Percentiles rank a stretch among this genome's conserved stretches.
Evolutionary conservation across 495 filamentous ascomycete genomes (phyloP).

Genomic region (Pseudomonodictys pantanalensis): DNA sequence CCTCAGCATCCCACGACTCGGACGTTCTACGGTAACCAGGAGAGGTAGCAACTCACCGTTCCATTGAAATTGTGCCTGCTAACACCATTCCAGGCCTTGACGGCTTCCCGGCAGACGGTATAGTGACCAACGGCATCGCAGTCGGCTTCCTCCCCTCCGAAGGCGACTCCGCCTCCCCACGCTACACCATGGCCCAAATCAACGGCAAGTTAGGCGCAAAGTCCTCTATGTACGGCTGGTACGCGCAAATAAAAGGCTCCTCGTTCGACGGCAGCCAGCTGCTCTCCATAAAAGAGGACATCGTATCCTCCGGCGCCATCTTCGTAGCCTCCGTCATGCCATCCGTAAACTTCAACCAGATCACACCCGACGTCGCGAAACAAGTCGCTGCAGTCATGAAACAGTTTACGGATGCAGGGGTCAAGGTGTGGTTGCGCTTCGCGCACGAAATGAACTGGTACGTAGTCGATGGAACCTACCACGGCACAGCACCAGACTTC

Average conservation of each 20-base stretch:
- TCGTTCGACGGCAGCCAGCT: constrained; percentile 3
- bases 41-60: neutral
- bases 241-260: constrained; percentile 4
- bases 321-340: constrained; percentile 14
- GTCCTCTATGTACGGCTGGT: constrained; percentile 4
- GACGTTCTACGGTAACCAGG: neutral
- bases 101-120: constrained; percentile 1
- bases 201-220: neutral
- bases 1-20: neutral
- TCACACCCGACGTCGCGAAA: neutral
- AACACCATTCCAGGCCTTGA: neutral
- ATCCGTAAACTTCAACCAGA: constrained; percentile 3
- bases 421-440: constrained; percentile 9
- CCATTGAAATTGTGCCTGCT: neutral
- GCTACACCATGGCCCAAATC: constrained; percentile 10
- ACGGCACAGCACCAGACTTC: constrained; percentile 6
- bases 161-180: constrained; percentile 8
- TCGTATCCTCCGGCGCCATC: constrained; percentile 7
- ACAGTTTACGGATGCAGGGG: constrained; percentile 7
- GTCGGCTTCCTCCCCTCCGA: constrained; percentile 15
- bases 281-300: neutral
- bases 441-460: constrained; percentile 19
- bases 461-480: constrained; percentile 9
- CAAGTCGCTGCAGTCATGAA: constrained; percentile 6
- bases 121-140: constrained; percentile 1